Evolutionary conservation across 129 eudicot genomes (phyloP), one percentile per base, ranked within the genome.

Genomic region (Artemisia argyi): DNA sequence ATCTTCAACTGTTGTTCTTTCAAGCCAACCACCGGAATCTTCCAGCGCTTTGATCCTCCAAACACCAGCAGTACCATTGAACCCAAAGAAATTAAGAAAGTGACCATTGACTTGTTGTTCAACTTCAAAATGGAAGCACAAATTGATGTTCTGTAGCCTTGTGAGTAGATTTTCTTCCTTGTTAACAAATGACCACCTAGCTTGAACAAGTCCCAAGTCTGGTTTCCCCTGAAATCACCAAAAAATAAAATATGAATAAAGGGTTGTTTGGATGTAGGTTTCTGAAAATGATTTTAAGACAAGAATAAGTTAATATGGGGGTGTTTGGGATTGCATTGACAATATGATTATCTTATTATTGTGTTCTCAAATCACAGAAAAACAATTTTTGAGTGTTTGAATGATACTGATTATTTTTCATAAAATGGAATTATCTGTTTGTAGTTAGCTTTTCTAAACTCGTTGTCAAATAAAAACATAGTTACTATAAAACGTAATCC

Each of bases 1-100:
- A 59, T 87, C 92, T 73, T 90, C 96, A 3, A 90, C 96, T 0
- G 96, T 90, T 49, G 97, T 91, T 82, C 97, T 73, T 56, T 92
- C 98, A 13, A 92, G 91, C 98, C 98, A 92, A 22, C 98, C 98
- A 16, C 98, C 98, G 0, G 98, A 92, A 2, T 92, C 96, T 75
- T 92, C 98, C 73, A 92, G 80, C 16, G 98, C 96, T 82, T 85
- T 86, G 61, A 92, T 92, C 79, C 97, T 85, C 97, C 97, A 92
- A 1, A 92, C 97, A 11, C 97, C 97, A n/a, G 97, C 97, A 3
- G 97, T 92, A 16, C 97, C 97, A 73, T 91, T 91, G 83, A 91
- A 91, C 69, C 97, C 97, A 58, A 92, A 92, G 74, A 92, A 92
- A 65, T 85, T 87, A 22, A 92, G 88, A 59, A 76, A 92, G 74